phyloP scores from a whole-genome alignment of 1,284 basidiomycete genomes.

The Cryptococcus sp. region DNA sequence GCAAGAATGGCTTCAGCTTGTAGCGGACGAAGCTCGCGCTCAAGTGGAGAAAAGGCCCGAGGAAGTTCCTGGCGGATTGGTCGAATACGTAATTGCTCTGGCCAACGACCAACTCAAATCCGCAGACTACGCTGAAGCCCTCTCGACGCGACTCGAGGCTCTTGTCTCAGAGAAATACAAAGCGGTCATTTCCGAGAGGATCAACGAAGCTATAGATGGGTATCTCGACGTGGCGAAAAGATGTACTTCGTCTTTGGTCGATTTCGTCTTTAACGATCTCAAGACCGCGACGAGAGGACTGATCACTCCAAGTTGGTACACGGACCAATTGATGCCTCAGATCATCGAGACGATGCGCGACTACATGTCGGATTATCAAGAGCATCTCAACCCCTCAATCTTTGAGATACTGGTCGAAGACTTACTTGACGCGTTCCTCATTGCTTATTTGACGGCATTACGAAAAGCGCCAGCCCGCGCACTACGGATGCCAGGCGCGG shows the following conservation, averaged over 20 bases:
- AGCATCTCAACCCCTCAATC: constrained; percentile 85
- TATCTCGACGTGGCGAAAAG: constrained; percentile 97
- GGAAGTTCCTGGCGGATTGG: constrained; percentile 81
- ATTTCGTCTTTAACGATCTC: constrained; percentile 93
- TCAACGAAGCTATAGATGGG: constrained; percentile 97
- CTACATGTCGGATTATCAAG: constrained; percentile 90
- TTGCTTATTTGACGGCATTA: constrained; percentile 85
- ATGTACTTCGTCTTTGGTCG: constrained; percentile 90
- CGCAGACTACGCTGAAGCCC: constrained; percentile 87
- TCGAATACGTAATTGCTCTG: constrained; percentile 96
- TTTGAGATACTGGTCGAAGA: constrained; percentile 93
- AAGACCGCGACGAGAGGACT: constrained; percentile 83
- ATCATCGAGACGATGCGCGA: constrained; percentile 95
- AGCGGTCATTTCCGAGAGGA: constrained; percentile 73
- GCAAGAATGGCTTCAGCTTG: constrained; percentile 78
- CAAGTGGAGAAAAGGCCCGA: constrained; percentile 80
- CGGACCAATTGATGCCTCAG: constrained; percentile 60
- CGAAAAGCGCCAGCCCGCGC: constrained; percentile 71
- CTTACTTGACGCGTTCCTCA: constrained; percentile 86
- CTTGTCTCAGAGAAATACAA: constrained; percentile 93
- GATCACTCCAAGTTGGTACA: constrained; percentile 81
- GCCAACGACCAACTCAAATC: constrained; percentile 98
- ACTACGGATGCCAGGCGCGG: constrained; percentile 80
- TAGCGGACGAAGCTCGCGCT: constrained; percentile 85
- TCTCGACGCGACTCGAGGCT: constrained; percentile 81